A percentile compares a stretch with the other conserved stretches of the same genome.
These are phyloP conservation scores for Crithidia sp. DNA, from an alignment of 208 protist genomes.

Conservation along the genomic window DNA sequence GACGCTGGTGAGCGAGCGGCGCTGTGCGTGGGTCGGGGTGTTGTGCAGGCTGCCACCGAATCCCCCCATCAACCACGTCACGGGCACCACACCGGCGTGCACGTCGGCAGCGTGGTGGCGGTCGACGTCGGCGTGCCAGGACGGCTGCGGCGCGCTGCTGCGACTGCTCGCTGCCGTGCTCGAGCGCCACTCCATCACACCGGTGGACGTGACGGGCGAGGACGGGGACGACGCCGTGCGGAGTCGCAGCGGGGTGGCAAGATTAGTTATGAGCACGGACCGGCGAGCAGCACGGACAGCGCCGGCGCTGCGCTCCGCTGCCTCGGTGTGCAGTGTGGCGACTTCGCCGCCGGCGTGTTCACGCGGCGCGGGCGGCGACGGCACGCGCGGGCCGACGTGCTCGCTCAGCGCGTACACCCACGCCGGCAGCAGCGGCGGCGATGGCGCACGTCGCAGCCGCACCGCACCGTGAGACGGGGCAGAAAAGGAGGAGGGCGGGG, in stretches of 20 bases:
- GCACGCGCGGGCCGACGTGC: neutral
- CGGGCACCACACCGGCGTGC: no score
- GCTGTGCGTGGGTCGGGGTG: neutral
- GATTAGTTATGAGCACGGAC: no score
- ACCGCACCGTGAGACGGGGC: neutral
- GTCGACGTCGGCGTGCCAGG: no score
- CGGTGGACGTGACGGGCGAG: no score
- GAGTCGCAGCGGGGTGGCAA: no score
- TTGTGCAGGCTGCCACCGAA: no score
- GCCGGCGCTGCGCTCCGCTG: neutral
- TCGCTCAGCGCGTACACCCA: conserved; percentile 17
- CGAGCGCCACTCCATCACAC: no score
- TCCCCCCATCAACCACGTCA: no score
- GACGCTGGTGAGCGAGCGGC: neutral
- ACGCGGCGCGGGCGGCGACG: neutral
- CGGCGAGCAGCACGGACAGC: neutral
- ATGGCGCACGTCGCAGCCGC: neutral
- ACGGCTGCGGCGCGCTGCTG: no score
- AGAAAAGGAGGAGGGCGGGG: neutral
- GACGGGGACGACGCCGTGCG: no score
- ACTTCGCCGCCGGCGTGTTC: conserved; percentile 2
- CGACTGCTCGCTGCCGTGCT: no score
- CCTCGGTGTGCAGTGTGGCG: conserved; percentile 1
- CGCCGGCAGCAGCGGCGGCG: conserved; percentile 8
- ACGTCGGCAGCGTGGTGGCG: no score